Evolutionary conservation across 139 green algal genomes (phyloP).

Genomic region (Haematococcus lacustris): DNA sequence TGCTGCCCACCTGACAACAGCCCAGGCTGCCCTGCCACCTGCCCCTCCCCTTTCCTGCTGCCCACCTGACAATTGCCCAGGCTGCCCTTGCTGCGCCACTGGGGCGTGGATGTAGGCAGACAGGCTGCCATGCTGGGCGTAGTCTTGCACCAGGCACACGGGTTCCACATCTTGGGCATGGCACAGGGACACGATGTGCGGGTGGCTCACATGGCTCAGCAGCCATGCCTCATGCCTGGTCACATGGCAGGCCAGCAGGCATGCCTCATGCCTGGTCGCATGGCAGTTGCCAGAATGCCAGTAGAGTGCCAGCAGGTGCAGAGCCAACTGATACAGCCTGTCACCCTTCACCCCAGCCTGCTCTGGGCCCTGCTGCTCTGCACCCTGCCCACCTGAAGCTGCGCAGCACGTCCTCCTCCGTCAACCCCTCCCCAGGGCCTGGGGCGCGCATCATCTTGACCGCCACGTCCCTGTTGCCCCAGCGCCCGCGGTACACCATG

Average conservation of each 20-base stretch:
- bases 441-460: constrained; percentile 1
- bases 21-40: too few relatives aligned
- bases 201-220: background rate
- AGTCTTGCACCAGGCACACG: constrained; percentile 4
- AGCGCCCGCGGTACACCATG: background rate
- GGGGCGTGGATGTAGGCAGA: constrained; percentile 1
- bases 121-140: background rate
- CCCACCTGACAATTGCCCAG: too few relatives aligned
- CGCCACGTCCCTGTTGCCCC: background rate
- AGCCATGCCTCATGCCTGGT: constrained; percentile 1
- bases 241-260: too few relatives aligned
- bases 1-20: too few relatives aligned
- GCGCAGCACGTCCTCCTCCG: background rate
- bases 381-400: too few relatives aligned
- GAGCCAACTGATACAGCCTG: too few relatives aligned
- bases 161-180: constrained; percentile 3
- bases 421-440: background rate
- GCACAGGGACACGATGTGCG: constrained; percentile 3
- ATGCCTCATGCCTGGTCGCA: constrained; percentile 1
- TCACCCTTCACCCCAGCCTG: too few relatives aligned
- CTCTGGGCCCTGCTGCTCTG: too few relatives aligned
- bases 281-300: too few relatives aligned
- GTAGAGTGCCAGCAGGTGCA: too few relatives aligned
- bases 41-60: too few relatives aligned
- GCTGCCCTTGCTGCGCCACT: too few relatives aligned